Conservation (phyloP, 2,329 filamentous ascomycete species). For the Alternaria consortialis region DNA sequence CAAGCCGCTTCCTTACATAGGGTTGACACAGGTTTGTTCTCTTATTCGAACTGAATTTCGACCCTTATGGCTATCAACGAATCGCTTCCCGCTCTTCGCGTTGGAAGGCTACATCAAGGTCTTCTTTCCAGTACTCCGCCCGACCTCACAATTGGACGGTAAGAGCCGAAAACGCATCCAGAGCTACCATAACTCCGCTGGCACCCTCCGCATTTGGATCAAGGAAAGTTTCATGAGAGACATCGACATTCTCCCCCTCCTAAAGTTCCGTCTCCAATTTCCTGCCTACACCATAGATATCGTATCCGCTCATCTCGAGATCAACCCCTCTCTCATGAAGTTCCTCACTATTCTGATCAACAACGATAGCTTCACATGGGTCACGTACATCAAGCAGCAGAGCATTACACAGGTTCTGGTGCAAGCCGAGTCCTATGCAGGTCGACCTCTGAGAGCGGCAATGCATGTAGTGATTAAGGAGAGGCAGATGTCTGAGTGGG, state of each 20-base stretch:
- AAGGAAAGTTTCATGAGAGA: constrained; percentile 10
- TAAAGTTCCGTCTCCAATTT: constrained; percentile 31
- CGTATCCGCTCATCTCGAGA: background rate
- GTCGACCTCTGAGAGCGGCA: background rate
- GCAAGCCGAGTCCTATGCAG: background rate
- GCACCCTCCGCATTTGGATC: constrained; percentile 25
- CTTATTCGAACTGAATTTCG: constrained; percentile 40
- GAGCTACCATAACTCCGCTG: constrained; percentile 10
- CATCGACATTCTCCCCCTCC: constrained; percentile 21
- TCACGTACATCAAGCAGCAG: background rate
- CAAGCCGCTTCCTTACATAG: constrained; percentile 28
- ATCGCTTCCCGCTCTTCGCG: constrained; percentile 28
- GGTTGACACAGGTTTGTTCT: constrained; percentile 31
- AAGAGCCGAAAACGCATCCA: constrained; percentile 8
- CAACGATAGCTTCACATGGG: background rate
- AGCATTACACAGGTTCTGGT: constrained; percentile 8
- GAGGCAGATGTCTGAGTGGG: background rate
- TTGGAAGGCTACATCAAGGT: constrained; percentile 29
- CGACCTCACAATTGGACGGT: background rate
- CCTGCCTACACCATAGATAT: constrained; percentile 23
- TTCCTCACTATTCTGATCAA: background rate
- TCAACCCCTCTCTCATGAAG: background rate
- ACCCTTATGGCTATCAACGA: constrained; percentile 32
- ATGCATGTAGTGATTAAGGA: constrained; percentile 1
- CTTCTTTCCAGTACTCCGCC: constrained; percentile 25